Percentiles rank a stretch among this genome's conserved stretches.
These are phyloP conservation scores for Aspergillus saccharolyticus DNA, from an alignment of 495 filamentous ascomycete genomes.

Conservation along the genomic window DNA sequence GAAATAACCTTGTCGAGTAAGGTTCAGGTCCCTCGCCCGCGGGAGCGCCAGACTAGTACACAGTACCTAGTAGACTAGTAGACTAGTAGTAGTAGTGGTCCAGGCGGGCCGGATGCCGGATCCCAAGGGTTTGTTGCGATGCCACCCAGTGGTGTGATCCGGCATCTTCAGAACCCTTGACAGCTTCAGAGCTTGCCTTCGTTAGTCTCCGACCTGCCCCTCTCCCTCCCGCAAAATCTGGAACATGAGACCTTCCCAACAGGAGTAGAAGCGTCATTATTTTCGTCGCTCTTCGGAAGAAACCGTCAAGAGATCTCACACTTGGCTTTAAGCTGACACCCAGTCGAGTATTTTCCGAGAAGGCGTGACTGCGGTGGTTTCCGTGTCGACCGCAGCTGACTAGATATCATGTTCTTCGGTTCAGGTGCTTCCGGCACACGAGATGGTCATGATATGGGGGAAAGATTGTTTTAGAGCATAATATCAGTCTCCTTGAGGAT, in stretches of 20 bases:
- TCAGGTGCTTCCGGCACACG: not conserved
- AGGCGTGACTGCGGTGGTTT: not conserved
- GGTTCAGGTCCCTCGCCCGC: slow-evolving; percentile 3
- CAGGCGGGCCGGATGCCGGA: slow-evolving; percentile 13
- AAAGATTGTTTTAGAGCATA: not conserved
- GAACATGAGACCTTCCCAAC: not conserved
- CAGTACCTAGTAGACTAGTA: too few relatives aligned
- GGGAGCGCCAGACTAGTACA: not conserved
- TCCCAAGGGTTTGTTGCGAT: slow-evolving; percentile 9
- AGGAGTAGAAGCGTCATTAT: not conserved
- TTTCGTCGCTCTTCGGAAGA: not conserved
- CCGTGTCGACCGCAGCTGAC: not conserved
- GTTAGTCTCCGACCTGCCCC: not conserved
- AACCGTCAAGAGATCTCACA: not conserved
- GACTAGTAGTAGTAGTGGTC: too few relatives aligned
- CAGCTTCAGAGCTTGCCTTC: not conserved
- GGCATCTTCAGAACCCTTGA: slow-evolving; percentile 7
- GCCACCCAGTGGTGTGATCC: slow-evolving; percentile 20
- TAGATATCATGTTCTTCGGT: not conserved
- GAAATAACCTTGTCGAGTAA: slow-evolving; percentile 13
- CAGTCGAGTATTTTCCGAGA: too few relatives aligned
- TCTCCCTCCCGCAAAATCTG: too few relatives aligned
- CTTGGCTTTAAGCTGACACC: not conserved
- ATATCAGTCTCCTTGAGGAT: not conserved
- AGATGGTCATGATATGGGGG: not conserved